Conservation (phyloP, 1,284 basidiomycete genomes). For the Phlebopus sp. region DNA sequence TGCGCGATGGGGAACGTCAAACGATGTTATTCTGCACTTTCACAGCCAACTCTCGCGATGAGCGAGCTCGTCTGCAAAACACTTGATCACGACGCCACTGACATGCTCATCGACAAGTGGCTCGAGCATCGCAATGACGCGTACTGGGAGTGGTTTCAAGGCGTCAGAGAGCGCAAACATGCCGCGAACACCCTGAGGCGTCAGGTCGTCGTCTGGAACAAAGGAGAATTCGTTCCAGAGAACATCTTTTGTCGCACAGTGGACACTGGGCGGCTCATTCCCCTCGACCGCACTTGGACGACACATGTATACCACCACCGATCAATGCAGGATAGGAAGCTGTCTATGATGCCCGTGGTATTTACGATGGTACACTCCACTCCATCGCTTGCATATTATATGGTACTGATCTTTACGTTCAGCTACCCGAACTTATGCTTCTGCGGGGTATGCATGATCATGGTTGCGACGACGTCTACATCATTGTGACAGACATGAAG, state of each 20-base stretch:
- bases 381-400: slow-evolving; percentile 3
- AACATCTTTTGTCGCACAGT: slow-evolving; percentile 74
- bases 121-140: slow-evolving; percentile 71
- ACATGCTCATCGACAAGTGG: slow-evolving; percentile 77
- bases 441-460: slow-evolving; percentile 74
- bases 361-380: slow-evolving; percentile 64
- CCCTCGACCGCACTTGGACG: slow-evolving; percentile 73
- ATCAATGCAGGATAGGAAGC: slow-evolving; percentile 65
- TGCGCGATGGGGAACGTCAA: slow-evolving; percentile 24
- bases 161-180: slow-evolving; percentile 62
- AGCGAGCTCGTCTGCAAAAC: slow-evolving; percentile 73
- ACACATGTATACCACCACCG: slow-evolving; percentile 74
- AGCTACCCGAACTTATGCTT: slow-evolving; percentile 75
- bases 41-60: slow-evolving; percentile 62
- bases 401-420: slow-evolving; percentile 10
- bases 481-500: slow-evolving; percentile 74
- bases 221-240: slow-evolving; percentile 71
- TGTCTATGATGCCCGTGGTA: slow-evolving; percentile 74
- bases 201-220: slow-evolving; percentile 69
- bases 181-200: slow-evolving; percentile 45
- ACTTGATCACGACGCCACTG: slow-evolving; percentile 67
- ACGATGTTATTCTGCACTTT: slow-evolving; percentile 60
- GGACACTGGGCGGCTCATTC: slow-evolving; percentile 70
- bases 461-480: slow-evolving; percentile 70
- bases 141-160: slow-evolving; percentile 72